These are phyloP conservation scores for Aureococcus anophagefferens DNA, from an alignment of 108 stramenopile species.

Conservation along the genomic window DNA sequence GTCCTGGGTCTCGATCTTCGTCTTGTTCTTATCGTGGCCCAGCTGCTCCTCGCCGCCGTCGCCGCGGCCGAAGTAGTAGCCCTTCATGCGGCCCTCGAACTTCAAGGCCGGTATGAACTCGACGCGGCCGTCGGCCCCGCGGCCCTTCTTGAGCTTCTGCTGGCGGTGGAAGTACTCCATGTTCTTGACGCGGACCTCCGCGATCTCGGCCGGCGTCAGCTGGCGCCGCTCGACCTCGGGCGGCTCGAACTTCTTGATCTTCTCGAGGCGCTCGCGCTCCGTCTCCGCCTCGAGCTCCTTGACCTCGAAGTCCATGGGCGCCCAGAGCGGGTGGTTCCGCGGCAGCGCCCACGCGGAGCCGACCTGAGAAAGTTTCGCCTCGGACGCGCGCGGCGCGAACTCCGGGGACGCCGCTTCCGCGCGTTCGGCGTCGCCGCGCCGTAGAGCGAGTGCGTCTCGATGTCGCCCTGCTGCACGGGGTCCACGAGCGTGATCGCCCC, in stretches of 20 bases:
- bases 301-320: neutral
- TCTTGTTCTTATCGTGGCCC: no score
- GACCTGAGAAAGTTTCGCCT: no score
- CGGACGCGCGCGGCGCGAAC: no score
- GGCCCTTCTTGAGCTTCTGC: neutral
- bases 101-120: neutral
- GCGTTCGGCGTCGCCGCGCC: neutral
- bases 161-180: neutral
- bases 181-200: neutral
- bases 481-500: neutral
- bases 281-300: neutral
- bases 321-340: neutral
- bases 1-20: no score
- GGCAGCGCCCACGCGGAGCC: neutral
- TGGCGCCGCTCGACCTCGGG: neutral
- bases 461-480: neutral
- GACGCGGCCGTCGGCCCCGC: neutral
- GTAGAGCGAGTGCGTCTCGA: neutral
- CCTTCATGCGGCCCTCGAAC: neutral
- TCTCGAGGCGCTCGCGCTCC: no score
- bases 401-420: no score
- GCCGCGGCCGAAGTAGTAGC: neutral
- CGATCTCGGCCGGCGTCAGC: neutral
- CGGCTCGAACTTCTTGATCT: neutral
- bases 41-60: no score